Evolutionary conservation across 2,329 filamentous ascomycete species (phyloP).

Genomic region (Fusarium falciforme): DNA sequence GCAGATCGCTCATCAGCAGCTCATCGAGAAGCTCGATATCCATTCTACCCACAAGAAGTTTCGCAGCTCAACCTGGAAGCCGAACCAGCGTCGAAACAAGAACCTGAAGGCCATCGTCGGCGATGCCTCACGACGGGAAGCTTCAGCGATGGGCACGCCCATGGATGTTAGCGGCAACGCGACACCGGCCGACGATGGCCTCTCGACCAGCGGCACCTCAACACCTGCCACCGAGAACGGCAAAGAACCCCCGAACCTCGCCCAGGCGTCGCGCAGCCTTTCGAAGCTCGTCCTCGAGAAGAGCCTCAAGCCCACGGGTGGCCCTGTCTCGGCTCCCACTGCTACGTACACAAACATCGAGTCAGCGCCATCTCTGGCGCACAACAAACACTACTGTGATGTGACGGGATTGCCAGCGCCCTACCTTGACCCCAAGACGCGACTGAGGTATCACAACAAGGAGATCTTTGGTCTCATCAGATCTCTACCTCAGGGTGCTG

Average conservation of each 20-base stretch:
- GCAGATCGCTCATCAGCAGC: constrained; percentile 82
- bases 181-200: constrained; percentile 69
- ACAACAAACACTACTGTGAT: constrained; percentile 93
- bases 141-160: constrained; percentile 83
- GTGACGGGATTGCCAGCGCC: constrained; percentile 91
- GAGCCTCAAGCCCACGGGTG: constrained; percentile 63
- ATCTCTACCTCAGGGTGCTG: constrained; percentile 81
- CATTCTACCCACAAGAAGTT: constrained; percentile 88
- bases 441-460: constrained; percentile 90
- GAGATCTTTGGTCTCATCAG: constrained; percentile 91
- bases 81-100: constrained; percentile 96
- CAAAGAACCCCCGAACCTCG: constrained; percentile 74
- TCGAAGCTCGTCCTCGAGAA: constrained; percentile 91
- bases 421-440: constrained; percentile 95
- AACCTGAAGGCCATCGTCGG: constrained; percentile 97
- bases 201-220: constrained; percentile 68
- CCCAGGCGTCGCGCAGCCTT: constrained; percentile 88
- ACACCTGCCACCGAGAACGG: constrained; percentile 62
- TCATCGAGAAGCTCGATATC: constrained; percentile 93
- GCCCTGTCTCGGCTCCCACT: constrained; percentile 64
- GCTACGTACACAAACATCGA: constrained; percentile 98
- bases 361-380: constrained; percentile 87
- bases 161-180: constrained; percentile 81
- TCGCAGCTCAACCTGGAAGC: constrained; percentile 90
- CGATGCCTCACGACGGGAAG: constrained; percentile 88